Conservation (phyloP, 192 early-diverging fungal species). For the Bifiguratus adelaidae region DNA sequence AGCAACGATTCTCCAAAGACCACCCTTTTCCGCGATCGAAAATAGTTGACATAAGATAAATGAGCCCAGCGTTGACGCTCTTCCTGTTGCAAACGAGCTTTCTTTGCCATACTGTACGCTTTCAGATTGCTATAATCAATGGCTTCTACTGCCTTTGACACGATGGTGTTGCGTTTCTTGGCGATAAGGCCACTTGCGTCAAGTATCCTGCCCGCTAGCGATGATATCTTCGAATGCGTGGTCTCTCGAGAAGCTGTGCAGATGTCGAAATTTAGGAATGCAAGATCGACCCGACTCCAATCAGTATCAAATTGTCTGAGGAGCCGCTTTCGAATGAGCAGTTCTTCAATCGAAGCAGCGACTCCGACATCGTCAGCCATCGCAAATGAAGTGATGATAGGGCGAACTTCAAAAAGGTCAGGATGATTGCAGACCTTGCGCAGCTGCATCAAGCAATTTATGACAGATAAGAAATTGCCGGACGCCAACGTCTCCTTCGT, state of each 20-base stretch:
- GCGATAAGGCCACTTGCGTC: constrained; percentile 10
- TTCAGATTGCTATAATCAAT: constrained; percentile 29
- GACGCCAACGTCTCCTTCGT: constrained; percentile 60
- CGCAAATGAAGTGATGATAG: constrained; percentile 49
- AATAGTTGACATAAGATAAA: constrained; percentile 28
- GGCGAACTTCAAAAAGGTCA: constrained; percentile 43
- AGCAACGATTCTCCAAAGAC: constrained; percentile 31
- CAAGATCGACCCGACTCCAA: constrained; percentile 17
- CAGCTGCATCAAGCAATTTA: constrained; percentile 66
- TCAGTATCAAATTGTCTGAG: constrained; percentile 16
- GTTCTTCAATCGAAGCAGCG: constrained; percentile 18
- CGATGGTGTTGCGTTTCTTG: constrained; percentile 6
- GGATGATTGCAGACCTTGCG: constrained; percentile 48
- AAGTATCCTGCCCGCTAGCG: no score
- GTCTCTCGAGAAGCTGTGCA: no score
- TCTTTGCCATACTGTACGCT: constrained; percentile 19
- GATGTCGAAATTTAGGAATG: constrained; percentile 30
- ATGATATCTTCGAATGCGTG: no score
- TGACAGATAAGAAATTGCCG: constrained; percentile 67
- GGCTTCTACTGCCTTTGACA: constrained; percentile 5
- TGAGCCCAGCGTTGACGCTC: constrained; percentile 25
- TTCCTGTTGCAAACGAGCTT: constrained; percentile 11
- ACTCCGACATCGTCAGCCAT: constrained; percentile 26
- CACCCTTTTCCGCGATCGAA: constrained; percentile 19
- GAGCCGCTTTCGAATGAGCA: constrained; percentile 19